phyloP scores from a whole-genome alignment of 345 rosid genomes.

The Euphorbia tirucalli region DNA sequence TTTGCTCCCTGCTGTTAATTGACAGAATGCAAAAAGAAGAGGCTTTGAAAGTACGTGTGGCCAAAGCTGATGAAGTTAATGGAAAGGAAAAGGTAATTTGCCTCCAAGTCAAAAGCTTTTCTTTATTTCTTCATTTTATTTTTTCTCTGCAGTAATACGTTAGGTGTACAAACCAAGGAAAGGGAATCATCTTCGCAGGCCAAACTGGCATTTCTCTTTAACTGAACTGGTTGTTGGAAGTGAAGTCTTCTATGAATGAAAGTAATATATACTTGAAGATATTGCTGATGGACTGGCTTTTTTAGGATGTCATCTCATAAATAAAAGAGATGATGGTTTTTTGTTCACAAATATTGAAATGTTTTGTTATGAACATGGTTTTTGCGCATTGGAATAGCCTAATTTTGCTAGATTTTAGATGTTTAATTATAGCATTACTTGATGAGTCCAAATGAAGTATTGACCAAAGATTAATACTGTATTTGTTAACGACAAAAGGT shows the following conservation, averaged over 20 bases:
- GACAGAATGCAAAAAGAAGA: slow-evolving; percentile 77
- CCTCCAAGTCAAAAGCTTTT: neutral
- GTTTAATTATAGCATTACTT: slow-evolving; percentile 1
- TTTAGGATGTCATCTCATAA: neutral
- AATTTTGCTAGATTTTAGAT: neutral
- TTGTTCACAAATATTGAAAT: neutral
- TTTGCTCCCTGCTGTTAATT: slow-evolving; percentile 8
- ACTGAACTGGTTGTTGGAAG: neutral
- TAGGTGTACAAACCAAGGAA: neutral
- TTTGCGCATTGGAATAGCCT: neutral
- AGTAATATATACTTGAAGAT: neutral
- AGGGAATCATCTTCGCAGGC: neutral
- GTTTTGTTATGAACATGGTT: neutral
- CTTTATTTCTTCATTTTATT: neutral
- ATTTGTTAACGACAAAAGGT: neutral
- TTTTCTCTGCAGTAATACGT: neutral
- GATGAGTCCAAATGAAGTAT: neutral
- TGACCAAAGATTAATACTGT: neutral
- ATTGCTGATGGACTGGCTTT: neutral
- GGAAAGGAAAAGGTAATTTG: slow-evolving; percentile 72
- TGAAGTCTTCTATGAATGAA: neutral
- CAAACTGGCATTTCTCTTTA: neutral
- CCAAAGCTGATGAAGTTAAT: slow-evolving; percentile 73
- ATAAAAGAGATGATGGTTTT: slow-evolving; percentile 2
- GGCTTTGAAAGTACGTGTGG: slow-evolving; percentile 76